These are phyloP conservation scores for Schwanniomyces polymorphus DNA, from an alignment of 805 yeast genomes.

Conservation along the genomic window DNA sequence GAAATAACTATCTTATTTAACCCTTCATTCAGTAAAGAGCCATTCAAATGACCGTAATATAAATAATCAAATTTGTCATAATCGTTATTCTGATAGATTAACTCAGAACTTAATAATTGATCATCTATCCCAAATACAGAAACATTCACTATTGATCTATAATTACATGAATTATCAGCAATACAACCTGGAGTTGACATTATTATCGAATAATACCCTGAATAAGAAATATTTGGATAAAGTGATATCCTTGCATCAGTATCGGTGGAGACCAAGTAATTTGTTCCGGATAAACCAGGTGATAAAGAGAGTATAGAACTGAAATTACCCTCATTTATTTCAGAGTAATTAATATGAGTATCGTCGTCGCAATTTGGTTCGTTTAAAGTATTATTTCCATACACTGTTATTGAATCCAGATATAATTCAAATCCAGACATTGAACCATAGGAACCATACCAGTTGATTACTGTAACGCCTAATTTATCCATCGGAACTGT, in stretches of 20 bases:
- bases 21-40: slow-evolving; percentile 26
- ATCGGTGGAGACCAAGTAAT: slow-evolving; percentile 33
- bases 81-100: slow-evolving; percentile 78
- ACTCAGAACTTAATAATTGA: slow-evolving; percentile 36
- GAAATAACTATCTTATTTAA: slow-evolving; percentile 30
- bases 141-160: slow-evolving; percentile 78
- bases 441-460: slow-evolving; percentile 70
- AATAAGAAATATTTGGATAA: slow-evolving; percentile 65
- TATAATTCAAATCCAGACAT: slow-evolving; percentile 72
- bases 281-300: slow-evolving; percentile 27
- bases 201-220: slow-evolving; percentile 73
- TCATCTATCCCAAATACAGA: slow-evolving; percentile 56
- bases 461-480: slow-evolving; percentile 61
- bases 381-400: slow-evolving; percentile 75
- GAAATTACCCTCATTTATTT: slow-evolving; percentile 27
- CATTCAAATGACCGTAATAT: slow-evolving; percentile 66
- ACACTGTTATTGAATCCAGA: slow-evolving; percentile 59
- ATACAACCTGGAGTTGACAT: slow-evolving; percentile 88
- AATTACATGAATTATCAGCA: slow-evolving; percentile 61
- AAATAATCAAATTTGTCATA: slow-evolving; percentile 78
- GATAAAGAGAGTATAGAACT: slow-evolving; percentile 21
- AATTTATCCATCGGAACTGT: slow-evolving; percentile 58
- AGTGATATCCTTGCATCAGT: slow-evolving; percentile 46
- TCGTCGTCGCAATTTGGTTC: slow-evolving; percentile 56
- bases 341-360: slow-evolving; percentile 22